phyloP scores from a whole-genome alignment of 2,329 filamentous ascomycete species.

The Dichotomopilus funicola region DNA sequence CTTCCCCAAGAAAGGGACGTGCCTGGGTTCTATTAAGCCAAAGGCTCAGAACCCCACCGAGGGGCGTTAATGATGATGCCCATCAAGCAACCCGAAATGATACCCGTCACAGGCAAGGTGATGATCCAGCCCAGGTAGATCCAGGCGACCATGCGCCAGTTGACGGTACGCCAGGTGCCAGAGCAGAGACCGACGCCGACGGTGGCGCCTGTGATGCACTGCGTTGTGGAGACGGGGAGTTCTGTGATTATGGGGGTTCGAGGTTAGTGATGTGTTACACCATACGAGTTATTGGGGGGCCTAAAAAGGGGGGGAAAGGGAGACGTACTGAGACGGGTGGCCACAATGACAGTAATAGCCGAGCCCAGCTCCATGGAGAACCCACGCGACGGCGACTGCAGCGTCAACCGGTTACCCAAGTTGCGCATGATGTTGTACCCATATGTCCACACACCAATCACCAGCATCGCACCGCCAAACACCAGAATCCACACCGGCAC shows the following conservation, averaged over 20 bases:
- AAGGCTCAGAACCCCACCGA: slow-evolving; percentile 32
- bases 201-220: slow-evolving; percentile 57
- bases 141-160: slow-evolving; percentile 56
- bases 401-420: slow-evolving; percentile 51
- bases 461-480: slow-evolving; percentile 30
- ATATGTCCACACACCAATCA: slow-evolving; percentile 54
- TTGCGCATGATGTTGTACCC: slow-evolving; percentile 59
- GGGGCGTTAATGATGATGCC: slow-evolving; percentile 57
- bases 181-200: slow-evolving; percentile 58
- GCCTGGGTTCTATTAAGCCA: not conserved
- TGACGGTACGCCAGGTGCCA: slow-evolving; percentile 51
- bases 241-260: too few species aligned
- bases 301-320: too few species aligned
- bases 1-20: too few species aligned
- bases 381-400: slow-evolving; percentile 50
- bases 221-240: slow-evolving; percentile 58
- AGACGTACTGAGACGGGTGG: slow-evolving; percentile 48
- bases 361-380: slow-evolving; percentile 54
- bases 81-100: slow-evolving; percentile 55
- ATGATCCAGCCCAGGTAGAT: slow-evolving; percentile 56
- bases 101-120: slow-evolving; percentile 50
- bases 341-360: slow-evolving; percentile 57
- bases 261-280: too few species aligned
- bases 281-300: too few species aligned
- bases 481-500: slow-evolving; percentile 55